Percentiles rank a stretch among this genome's conserved stretches.
Evolutionary conservation across 148 eudicot genomes (phyloP).

Genomic region (Cornus florida): DNA sequence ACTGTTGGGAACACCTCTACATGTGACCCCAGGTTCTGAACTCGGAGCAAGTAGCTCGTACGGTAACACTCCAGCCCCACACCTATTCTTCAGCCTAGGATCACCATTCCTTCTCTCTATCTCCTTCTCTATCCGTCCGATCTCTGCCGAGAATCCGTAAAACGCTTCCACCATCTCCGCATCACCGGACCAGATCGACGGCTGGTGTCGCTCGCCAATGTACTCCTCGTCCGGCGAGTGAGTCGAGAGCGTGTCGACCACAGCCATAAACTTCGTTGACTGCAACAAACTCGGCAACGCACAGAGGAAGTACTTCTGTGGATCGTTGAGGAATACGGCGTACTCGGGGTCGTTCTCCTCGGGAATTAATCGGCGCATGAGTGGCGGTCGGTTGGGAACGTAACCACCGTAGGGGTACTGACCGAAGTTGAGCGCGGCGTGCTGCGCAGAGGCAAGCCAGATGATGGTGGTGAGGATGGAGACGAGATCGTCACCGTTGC

Average conservation of each 20-base stretch:
- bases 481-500: slow-evolving; percentile 54
- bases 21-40: slow-evolving; percentile 88
- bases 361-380: slow-evolving; percentile 76
- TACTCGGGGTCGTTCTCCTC: slow-evolving; percentile 81
- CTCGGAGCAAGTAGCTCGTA: slow-evolving; percentile 90
- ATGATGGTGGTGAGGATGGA: slow-evolving; percentile 75
- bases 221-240: slow-evolving; percentile 98
- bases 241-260: slow-evolving; percentile 84
- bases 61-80: slow-evolving; percentile 94
- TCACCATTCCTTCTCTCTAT: slow-evolving; percentile 70
- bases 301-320: slow-evolving; percentile 65
- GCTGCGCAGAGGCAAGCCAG: slow-evolving; percentile 93
- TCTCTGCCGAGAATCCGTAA: slow-evolving; percentile 70
- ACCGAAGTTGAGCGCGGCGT: slow-evolving; percentile 88
- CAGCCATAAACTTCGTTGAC: slow-evolving; percentile 91
- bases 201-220: slow-evolving; percentile 73
- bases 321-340: slow-evolving; percentile 51
- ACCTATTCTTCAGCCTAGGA: slow-evolving; percentile 64
- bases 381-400: slow-evolving; percentile 85
- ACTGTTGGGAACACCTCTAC: slow-evolving; percentile 96
- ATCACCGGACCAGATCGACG: slow-evolving; percentile 83
- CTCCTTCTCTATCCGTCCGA: slow-evolving; percentile 66
- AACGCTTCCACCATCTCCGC: slow-evolving; percentile 67
- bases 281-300: slow-evolving; percentile 78
- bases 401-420: slow-evolving; percentile 98